Conservation (phyloP, 768 basidiomycete species). For the Suillus tomentosus region DNA sequence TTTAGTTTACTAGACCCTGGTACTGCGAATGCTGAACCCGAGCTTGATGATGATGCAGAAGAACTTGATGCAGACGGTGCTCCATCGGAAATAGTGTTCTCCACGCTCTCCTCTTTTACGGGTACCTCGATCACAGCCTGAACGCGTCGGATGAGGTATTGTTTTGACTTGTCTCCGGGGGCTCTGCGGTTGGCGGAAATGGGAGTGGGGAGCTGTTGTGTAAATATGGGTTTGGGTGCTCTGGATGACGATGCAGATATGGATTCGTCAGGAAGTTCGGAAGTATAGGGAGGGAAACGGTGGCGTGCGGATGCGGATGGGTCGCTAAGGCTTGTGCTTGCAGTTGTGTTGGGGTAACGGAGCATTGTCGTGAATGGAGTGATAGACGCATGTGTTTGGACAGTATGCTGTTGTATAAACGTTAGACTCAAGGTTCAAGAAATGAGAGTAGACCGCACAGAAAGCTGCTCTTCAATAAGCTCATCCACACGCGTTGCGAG, state of each 20-base stretch:
- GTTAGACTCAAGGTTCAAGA: neutral
- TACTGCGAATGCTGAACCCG: conserved; percentile 15
- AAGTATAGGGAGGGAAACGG: conserved; percentile 20
- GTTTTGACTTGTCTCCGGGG: conserved; percentile 20
- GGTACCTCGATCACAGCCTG: conserved; percentile 58
- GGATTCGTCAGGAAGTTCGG: conserved; percentile 30
- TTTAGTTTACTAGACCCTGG: neutral
- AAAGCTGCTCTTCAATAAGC: conserved; percentile 51
- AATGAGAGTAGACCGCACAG: conserved; percentile 36
- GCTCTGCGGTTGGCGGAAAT: conserved; percentile 29
- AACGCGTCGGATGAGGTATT: conserved; percentile 59
- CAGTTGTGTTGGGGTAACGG: conserved; percentile 18
- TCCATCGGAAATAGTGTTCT: conserved; percentile 33
- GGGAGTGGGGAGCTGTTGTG: conserved; percentile 32
- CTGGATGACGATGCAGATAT: conserved; percentile 32
- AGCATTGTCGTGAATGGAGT: conserved; percentile 38
- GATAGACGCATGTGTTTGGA: conserved; percentile 19
- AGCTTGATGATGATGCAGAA: conserved; percentile 18
- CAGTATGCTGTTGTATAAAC: conserved; percentile 13
- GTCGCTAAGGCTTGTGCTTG: conserved; percentile 19
- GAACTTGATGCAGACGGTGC: conserved; percentile 15
- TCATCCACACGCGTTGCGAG: conserved; percentile 62
- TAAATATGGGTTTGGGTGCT: conserved; percentile 27
- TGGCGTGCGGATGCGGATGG: conserved; percentile 32
- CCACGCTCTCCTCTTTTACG: conserved; percentile 63